Base-by-base conservation (phyloP, 805 yeast genomes). In the Saccharomycopsis capsularis region DNA sequence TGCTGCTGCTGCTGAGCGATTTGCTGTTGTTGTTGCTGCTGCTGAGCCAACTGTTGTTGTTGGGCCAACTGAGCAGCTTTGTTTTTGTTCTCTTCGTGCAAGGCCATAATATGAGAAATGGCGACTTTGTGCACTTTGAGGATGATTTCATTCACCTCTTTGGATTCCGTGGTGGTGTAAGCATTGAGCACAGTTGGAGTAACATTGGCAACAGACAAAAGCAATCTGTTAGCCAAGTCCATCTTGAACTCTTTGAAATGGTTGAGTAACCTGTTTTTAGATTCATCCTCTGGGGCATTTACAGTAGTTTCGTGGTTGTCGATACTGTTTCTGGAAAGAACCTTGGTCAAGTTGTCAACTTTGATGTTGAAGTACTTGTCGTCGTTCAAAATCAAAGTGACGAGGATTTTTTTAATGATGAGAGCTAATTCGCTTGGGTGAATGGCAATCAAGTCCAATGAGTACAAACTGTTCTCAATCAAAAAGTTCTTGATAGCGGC, bases 231-330 rank as follows among this genome's bases (percentile, higher is more conserved):
- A 51, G 73, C 76, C 48, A 71, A 64, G 55, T 60, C 67, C 76
- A 72, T 72, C 52, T 71, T 75, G 54, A 71, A 75, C 50, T 71
- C 76, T 54, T 68, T 70, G 11, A 74, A 74, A 53, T 65, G 68
- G 46, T 75, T 63, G 55, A 74, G 68, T 73, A 72, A 69, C 47
- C 50, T 42, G 40, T 11, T 5, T 4, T 29, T 24, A 6, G 39
- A 25, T 18, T 46, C 53, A 16, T 19, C 46, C 42, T 69, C 59
- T 3, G 74, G 67, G n/a, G n/a, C n/a, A n/a, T n/a, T n/a, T n/a
- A n/a, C n/a, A n/a, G n/a, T n/a, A 13, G 74, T 74, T 3, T 71
- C 70, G 29, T 74, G 57, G 55, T 71, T 70, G 53, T 72, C 72
- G 54, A 71, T 75, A 56, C 71, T 75, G 57, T 71, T 71, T 54